Conservation (phyloP, 202 grass and related monocot species). For the Zoysia matrella region DNA sequence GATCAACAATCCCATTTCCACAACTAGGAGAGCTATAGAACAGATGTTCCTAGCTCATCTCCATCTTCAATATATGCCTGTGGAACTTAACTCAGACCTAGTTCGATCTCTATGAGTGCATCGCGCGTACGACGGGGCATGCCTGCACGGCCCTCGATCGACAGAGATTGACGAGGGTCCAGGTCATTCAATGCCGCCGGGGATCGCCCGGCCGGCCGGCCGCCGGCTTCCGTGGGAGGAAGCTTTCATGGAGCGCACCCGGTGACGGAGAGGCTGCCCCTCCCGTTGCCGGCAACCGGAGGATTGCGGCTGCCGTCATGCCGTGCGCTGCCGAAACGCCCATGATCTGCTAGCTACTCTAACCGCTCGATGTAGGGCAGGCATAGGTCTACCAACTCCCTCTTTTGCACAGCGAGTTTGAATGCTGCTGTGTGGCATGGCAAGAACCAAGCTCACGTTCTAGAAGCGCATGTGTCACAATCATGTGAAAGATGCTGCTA, state of each 20-base stretch:
- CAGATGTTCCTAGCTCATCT: not conserved
- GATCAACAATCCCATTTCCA: conserved; percentile 15
- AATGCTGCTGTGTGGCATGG: conserved; percentile 29
- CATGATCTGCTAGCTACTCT: conserved; percentile 8
- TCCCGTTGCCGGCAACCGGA: conserved; percentile 42
- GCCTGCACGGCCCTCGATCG: conserved; percentile 48
- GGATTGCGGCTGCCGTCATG: conserved; percentile 45
- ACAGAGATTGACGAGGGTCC: conserved; percentile 34
- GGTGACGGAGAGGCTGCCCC: conserved; percentile 29
- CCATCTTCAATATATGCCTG: conserved; percentile 7
- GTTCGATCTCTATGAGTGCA: not conserved
- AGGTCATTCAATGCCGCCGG: conserved; percentile 30
- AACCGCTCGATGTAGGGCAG: not conserved
- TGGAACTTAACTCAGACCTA: not conserved
- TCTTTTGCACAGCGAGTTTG: conserved; percentile 1
- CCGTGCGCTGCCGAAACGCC: conserved; percentile 28
- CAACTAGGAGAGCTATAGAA: conserved; percentile 3
- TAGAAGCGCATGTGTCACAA: not conserved
- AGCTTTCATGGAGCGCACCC: conserved; percentile 46
- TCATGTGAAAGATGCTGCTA: not conserved
- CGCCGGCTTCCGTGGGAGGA: conserved; percentile 19
- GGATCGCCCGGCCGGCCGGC: conserved; percentile 12
- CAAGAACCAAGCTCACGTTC: not conserved
- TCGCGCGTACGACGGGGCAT: conserved; percentile 38
- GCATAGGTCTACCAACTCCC: conserved; percentile 32